phyloP scores from a whole-genome alignment of 2,329 filamentous ascomycete genomes.

The Colletotrichum sp. region DNA sequence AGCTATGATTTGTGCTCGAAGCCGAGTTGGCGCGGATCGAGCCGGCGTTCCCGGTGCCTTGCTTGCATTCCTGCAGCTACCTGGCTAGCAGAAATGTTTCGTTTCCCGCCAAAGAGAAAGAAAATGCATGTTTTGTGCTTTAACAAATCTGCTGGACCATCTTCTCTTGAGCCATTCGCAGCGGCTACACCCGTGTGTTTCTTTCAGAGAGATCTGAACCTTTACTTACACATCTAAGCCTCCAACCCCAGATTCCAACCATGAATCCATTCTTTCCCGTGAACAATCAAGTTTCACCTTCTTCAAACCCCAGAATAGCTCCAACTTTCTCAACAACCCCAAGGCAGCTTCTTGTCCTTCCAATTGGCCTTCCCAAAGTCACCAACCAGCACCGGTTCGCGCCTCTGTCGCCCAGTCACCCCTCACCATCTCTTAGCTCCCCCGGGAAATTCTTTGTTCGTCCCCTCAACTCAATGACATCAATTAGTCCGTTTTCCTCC shows the following conservation, averaged over 20 bases:
- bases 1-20: not conserved
- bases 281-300: not conserved
- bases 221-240: not conserved
- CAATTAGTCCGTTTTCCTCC: not conserved
- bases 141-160: not conserved
- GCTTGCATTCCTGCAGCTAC: not conserved
- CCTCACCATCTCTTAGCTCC: not conserved
- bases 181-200: not conserved
- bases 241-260: not conserved
- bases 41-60: not conserved
- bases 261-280: not conserved
- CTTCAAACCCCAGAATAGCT: not conserved
- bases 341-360: not conserved
- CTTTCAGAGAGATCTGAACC: not conserved
- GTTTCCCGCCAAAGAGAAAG: not conserved
- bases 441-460: not conserved
- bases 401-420: not conserved
- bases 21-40: not conserved
- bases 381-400: not conserved
- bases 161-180: not conserved
- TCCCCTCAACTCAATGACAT: not conserved
- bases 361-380: not conserved
- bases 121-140: fast-evolving
- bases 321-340: not conserved
- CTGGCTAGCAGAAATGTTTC: not conserved